Conservation (phyloP, 2,329 filamentous ascomycete species). For the Fusarium longipes region DNA sequence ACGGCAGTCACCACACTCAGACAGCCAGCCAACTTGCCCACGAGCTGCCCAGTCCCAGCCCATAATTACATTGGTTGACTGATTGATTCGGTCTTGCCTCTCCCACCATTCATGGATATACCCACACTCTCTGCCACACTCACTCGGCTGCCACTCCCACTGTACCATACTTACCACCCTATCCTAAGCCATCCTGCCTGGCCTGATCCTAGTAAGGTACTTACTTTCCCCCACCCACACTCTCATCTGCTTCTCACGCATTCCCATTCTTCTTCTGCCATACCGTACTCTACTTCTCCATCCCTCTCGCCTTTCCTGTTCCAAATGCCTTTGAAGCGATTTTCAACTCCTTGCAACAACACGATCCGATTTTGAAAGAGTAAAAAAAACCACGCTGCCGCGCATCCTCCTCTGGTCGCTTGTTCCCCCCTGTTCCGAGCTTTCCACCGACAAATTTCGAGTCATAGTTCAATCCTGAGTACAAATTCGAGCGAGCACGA, state of each 20-base stretch:
- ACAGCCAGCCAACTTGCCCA: neutral
- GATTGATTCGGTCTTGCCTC: neutral
- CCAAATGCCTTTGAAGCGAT: constrained; percentile 21
- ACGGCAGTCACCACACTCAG: constrained; percentile 16
- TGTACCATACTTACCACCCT: neutral
- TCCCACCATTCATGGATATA: neutral
- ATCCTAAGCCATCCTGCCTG: constrained; percentile 9
- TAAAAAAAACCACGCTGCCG: neutral
- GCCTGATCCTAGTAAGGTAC: constrained; percentile 13
- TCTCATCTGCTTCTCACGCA: constrained; percentile 34
- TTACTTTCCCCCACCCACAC: constrained; percentile 31
- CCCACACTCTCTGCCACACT: constrained; percentile 1
- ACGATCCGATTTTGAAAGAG: constrained; percentile 5
- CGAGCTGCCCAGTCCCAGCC: constrained; percentile 6
- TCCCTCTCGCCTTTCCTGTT: constrained; percentile 30
- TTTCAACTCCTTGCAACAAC: constrained; percentile 9
- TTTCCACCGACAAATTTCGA: constrained; percentile 1
- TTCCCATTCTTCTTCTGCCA: constrained; percentile 41
- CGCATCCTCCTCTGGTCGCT: neutral
- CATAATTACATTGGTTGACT: too few species aligned
- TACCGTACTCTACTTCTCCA: constrained; percentile 37
- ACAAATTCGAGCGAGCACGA: constrained; percentile 34
- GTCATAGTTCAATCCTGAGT: constrained; percentile 14
- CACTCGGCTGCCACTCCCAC: neutral
- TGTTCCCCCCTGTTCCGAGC: constrained; percentile 7